phyloP scores from a whole-genome alignment of 306 rosid genomes.

The Cucumis cinereus region DNA sequence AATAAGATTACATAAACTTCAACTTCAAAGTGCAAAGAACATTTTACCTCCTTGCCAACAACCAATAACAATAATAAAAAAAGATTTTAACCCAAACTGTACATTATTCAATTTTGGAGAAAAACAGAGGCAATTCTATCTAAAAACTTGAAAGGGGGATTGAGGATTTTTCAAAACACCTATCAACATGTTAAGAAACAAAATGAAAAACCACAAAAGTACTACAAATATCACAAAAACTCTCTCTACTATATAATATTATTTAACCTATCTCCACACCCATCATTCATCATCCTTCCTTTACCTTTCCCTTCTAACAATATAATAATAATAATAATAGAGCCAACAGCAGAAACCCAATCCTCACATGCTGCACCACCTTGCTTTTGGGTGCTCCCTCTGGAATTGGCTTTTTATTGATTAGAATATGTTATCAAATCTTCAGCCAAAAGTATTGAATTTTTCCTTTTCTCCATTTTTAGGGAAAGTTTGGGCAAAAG shows the following conservation, averaged over 20 bases:
- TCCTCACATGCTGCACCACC: constrained; percentile 5
- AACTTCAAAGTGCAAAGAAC: neutral
- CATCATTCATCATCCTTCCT: neutral
- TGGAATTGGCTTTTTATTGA: neutral
- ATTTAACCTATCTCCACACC: neutral
- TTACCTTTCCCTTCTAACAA: neutral
- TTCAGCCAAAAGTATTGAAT: neutral
- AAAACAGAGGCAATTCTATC: constrained; percentile 3
- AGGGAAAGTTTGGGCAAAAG: neutral
- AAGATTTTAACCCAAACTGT: neutral
- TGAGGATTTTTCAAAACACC: neutral
- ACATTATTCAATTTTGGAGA: neutral
- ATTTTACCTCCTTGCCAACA: neutral
- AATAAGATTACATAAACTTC: too few species aligned
- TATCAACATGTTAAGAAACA: constrained; percentile 4
- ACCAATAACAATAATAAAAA: neutral
- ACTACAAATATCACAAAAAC: neutral
- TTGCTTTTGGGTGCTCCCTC: neutral
- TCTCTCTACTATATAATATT: neutral
- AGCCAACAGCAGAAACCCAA: constrained; percentile 2
- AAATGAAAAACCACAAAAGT: neutral
- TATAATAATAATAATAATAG: neutral
- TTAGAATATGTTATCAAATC: neutral
- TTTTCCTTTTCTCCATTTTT: neutral
- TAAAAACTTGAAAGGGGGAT: neutral